Base-by-base conservation (phyloP, 768 basidiomycete genomes). In the Agrocybe chaxingu region DNA sequence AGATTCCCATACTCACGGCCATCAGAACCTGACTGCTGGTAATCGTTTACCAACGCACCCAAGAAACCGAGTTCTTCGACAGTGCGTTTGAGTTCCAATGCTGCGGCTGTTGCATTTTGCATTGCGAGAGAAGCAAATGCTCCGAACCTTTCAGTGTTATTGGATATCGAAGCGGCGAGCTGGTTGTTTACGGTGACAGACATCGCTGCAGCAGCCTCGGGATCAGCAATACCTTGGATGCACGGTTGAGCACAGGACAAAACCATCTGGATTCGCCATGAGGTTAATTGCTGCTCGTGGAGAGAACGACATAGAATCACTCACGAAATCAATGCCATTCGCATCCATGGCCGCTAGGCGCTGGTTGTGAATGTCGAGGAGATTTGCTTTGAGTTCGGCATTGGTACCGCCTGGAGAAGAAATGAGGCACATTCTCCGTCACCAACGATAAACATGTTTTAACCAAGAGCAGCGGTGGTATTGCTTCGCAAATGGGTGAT, bases 61-160 rank as follows among this genome's bases (percentile, higher is more conserved):
- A 74, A 52, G 30, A 74, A 70, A 12, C 75, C 75, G 1, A 75
- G 66, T 37, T 74, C 67, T 7, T 62, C 55, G 4, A 75, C 69
- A 1, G 73, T 47, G 30, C 74, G 70, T 6, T 66, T 66, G n/a
- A 76, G 58, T 42, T 76, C 74, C 16, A 64, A 58, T 5, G 67
- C 70, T 2, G 74, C 75, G 18, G 57, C 58, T 1, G 69, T 67
- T n/a, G 74, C 71, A 45, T 76, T 70, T 41, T 75, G 72, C 75
- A 76, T 76, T 3, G 73, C 61, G 7, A 76, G 48, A 3, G 73
- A 57, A 7, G 72, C 75, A 52, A 75, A 75, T 5, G 59, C 73
- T 7, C 72, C 73, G 41, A 76, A 75, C 3, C 73, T 64, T 16
- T 59, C 59, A 0, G 72, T 72, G 37, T 70, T 69, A 39, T 74